phyloP scores from a whole-genome alignment of 371 early-diverging fungal species.

The Haplosporangium sp. region DNA sequence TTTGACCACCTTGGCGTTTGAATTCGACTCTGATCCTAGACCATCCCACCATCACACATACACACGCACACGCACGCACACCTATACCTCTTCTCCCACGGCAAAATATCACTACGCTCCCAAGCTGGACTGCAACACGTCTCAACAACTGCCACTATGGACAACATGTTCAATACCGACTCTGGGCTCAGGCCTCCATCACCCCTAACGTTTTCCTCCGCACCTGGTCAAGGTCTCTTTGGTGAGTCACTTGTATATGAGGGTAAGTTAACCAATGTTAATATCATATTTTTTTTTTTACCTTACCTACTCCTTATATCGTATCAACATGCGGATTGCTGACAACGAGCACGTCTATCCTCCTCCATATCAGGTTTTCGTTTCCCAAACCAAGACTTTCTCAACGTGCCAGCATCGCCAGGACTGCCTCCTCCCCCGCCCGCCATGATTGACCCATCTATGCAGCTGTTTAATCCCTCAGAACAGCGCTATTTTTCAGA shows the following conservation, averaged over 20 bases:
- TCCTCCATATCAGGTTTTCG: conserved; percentile 23
- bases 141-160: no score
- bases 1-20: no score
- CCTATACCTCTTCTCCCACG: no score
- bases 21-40: no score
- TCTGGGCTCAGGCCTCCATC: conserved; percentile 55
- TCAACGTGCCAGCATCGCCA: conserved; percentile 39
- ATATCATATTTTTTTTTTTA: background rate
- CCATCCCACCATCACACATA: no score
- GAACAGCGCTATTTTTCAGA: conserved; percentile 54
- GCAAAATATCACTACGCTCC: no score
- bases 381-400: conserved; percentile 39
- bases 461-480: conserved; percentile 48
- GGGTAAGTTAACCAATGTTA: conserved; percentile 21
- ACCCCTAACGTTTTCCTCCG: conserved; percentile 31
- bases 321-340: background rate
- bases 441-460: conserved; percentile 25
- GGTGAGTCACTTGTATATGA: conserved; percentile 41
- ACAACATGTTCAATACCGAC: conserved; percentile 56
- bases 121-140: no score
- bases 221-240: conserved; percentile 44
- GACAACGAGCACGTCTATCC: background rate
- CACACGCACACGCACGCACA: no score
- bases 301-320: background rate
- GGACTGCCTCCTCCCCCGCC: no score